Base-by-base conservation (phyloP, 768 basidiomycete genomes). In the Naganishia vaughanmartiniae region DNA sequence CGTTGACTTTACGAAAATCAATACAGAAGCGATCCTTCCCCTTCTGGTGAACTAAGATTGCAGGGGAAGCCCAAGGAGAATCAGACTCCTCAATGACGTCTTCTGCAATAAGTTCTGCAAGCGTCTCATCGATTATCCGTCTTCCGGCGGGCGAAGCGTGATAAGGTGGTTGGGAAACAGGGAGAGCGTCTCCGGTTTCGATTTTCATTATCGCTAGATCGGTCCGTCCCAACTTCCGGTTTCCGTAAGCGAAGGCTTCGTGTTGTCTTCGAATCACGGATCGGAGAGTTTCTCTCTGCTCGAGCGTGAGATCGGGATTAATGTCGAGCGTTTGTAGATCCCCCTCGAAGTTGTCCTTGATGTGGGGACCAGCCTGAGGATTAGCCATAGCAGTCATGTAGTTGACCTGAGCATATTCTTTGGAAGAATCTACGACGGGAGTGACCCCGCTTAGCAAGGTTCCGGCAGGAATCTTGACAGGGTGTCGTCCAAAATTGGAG, bases 231-330 rank as follows among this genome's bases (percentile, higher is more conserved):
- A 70, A 45, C 17, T 46, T 48, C 10, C 26, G 53, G 1, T 24
- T 28, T 15, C 70, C 70, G 42, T 65, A 66, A 31, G 70, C 46
- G 42, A 70, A 70, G 28, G 70, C 70, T 19, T 54, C 2, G 12
- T 11, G 70, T 28, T 70, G 28, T 26, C 54, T 31, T 54, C 46
- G 34, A 10, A 70, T n/a, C 3, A 66, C 34, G 30, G 28, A n/a
- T 42, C 33, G 33, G 9, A 70, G 19, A n/a, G 19, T 1, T 24
- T 39, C 26, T 28, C 15, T n/a, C 24, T 70, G 45, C 2, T 34
- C 21, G 2, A 14, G 0, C 11, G 42, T 11, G 3, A 70, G 53
- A 19, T 56, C 70, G 33, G 39, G 39, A 24, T 66, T 70, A 17
- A 70, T 70, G 53, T 70, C 63, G 1, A 65, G 21, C 17, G 36